These are phyloP conservation scores for Colletotrichum navitas DNA, from an alignment of 2,329 filamentous ascomycete species.

Conservation along the genomic window DNA sequence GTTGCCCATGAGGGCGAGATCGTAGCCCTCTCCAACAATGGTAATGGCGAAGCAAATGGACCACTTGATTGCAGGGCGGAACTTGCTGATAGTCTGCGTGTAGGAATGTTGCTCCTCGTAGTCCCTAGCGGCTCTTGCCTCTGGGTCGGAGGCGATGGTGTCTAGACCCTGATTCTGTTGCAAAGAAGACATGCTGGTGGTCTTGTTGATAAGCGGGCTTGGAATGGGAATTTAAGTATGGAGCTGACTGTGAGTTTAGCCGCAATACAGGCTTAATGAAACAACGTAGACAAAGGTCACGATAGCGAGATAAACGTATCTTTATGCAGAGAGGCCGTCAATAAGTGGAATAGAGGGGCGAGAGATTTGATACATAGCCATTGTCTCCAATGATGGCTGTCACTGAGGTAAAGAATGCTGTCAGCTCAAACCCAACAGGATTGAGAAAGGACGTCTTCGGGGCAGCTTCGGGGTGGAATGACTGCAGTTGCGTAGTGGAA, in stretches of 20 bases:
- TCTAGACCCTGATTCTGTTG: neutral
- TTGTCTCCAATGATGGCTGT: neutral
- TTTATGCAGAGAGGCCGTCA: neutral
- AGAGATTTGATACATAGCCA: neutral
- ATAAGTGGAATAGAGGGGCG: neutral
- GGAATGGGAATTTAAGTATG: neutral
- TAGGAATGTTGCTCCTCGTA: conserved; percentile 24
- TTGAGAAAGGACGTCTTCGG: neutral
- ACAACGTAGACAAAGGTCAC: too few species aligned
- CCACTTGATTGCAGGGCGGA: conserved; percentile 37
- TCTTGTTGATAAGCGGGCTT: neutral
- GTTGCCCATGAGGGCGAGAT: conserved; percentile 51
- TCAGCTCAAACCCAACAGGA: neutral
- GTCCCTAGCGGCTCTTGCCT: conserved; percentile 16
- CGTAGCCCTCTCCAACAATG: conserved; percentile 46
- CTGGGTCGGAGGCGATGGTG: conserved; percentile 16
- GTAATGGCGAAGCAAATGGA: conserved; percentile 41
- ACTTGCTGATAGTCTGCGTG: conserved; percentile 10
- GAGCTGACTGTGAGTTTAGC: too few species aligned
- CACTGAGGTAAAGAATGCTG: neutral
- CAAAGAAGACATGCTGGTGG: neutral
- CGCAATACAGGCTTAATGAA: too few species aligned
- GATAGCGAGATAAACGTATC: too few species aligned
- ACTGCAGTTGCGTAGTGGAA: neutral
- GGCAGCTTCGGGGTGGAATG: neutral